phyloP scores from a whole-genome alignment of 2,329 filamentous ascomycete species.

The Stemphylium beticola region DNA sequence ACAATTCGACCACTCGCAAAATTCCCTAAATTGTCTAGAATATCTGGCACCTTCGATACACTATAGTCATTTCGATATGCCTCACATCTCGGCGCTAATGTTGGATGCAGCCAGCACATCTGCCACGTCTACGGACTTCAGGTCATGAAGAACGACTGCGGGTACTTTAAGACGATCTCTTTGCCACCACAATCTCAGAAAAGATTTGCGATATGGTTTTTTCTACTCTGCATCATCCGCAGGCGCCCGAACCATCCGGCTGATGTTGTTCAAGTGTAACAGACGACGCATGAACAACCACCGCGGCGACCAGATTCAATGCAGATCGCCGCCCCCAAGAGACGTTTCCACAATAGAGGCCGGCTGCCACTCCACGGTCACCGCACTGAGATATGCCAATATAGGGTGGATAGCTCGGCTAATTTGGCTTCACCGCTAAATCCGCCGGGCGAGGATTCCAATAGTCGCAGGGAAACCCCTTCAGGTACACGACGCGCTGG shows the following conservation, averaged over 20 bases:
- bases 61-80: conserved; percentile 11
- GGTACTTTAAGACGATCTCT: conserved; percentile 33
- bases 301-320: conserved; percentile 18
- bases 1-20: conserved; percentile 10
- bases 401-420: conserved; percentile 10
- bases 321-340: conserved; percentile 24
- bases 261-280: conserved; percentile 7
- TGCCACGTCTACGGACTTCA: conserved; percentile 28
- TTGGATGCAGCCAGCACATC: conserved; percentile 17
- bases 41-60: conserved; percentile 10
- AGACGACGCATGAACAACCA: conserved; percentile 4
- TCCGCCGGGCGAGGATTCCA: conserved; percentile 15
- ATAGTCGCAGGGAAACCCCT: conserved; percentile 27
- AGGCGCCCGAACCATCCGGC: not conserved
- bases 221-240: conserved; percentile 4
- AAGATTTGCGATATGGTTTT: conserved; percentile 5
- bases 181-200: conserved; percentile 26
- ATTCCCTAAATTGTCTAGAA: conserved; percentile 9
- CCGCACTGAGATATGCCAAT: conserved; percentile 12
- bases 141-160: conserved; percentile 9
- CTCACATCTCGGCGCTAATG: conserved; percentile 9
- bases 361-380: conserved; percentile 4
- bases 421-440: conserved; percentile 20
- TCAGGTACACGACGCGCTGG: conserved; percentile 16
- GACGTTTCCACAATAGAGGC: conserved; percentile 6